Conservation (phyloP, 208 protist genomes). For the Tritrichomonas musculus region DNA sequence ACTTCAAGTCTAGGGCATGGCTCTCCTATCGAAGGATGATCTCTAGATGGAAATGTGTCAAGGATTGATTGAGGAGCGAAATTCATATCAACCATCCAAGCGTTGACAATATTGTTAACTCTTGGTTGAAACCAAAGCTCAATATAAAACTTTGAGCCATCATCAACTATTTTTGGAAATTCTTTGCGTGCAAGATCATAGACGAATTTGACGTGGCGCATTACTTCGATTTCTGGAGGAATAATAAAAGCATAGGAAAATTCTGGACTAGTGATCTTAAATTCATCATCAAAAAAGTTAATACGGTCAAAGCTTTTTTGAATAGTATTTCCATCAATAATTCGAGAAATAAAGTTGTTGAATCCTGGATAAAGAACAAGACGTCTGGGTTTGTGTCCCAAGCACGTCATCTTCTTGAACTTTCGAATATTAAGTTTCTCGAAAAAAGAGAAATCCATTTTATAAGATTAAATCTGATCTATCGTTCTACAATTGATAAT, state of each 20-base stretch:
- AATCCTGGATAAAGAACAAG: background rate
- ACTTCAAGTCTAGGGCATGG: background rate
- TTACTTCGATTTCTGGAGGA: background rate
- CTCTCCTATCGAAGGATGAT: background rate
- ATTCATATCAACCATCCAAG: background rate
- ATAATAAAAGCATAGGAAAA: background rate
- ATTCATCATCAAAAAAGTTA: background rate
- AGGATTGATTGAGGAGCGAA: background rate
- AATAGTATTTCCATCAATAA: background rate
- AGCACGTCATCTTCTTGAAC: background rate
- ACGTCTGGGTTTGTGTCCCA: background rate
- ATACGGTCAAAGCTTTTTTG: background rate
- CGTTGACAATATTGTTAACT: background rate
- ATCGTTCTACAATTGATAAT: too few relatives aligned
- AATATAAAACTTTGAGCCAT: background rate
- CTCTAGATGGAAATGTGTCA: background rate
- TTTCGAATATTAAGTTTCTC: background rate
- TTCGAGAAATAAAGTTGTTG: background rate
- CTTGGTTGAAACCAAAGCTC: slow-evolving; percentile 10
- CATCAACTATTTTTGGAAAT: background rate
- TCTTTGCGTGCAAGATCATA: background rate
- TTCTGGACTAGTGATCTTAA: background rate
- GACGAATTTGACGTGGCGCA: background rate
- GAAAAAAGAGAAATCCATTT: background rate
- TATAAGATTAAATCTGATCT: background rate